phyloP scores from a whole-genome alignment of 345 rosid species.

The Hibiscus mutabilis region DNA sequence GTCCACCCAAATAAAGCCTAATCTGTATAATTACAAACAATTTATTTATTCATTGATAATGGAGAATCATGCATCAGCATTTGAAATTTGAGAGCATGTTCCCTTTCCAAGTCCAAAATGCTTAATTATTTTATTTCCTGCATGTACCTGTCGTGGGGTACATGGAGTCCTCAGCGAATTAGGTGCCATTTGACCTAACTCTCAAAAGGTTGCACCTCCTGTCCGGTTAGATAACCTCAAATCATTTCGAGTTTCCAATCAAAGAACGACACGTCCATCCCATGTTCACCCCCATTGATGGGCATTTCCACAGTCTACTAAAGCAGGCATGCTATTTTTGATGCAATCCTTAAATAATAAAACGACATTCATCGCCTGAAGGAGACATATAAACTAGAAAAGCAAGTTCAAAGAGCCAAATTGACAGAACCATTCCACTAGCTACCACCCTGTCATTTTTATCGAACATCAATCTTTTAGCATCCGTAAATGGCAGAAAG shows the following conservation, averaged over 20 bases:
- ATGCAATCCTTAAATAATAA: not conserved
- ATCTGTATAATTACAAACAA: conserved; percentile 12
- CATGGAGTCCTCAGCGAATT: conserved; percentile 25
- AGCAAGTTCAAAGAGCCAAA: not conserved
- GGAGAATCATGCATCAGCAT: conserved; percentile 50
- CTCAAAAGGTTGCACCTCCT: conserved; percentile 13
- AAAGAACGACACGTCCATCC: not conserved
- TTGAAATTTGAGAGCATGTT: conserved; percentile 24
- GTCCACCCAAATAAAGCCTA: conserved; percentile 37
- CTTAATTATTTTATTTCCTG: conserved; percentile 11
- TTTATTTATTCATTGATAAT: conserved; percentile 24
- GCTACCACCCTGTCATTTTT: too few relatives aligned
- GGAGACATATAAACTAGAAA: not conserved
- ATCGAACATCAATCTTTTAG: too few relatives aligned
- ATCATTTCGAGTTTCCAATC: conserved; percentile 14
- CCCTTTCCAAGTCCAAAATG: conserved; percentile 21
- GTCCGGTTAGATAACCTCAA: conserved; percentile 9
- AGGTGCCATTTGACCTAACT: conserved; percentile 43
- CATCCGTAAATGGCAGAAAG: not conserved
- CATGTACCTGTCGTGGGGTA: conserved; percentile 28
- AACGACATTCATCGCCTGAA: conserved; percentile 5
- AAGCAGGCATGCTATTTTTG: not conserved
- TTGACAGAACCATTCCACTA: not conserved
- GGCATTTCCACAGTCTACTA: not conserved
- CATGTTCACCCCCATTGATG: not conserved